A percentile compares a stretch with the other conserved stretches of the same genome.
phyloP scores from a whole-genome alignment of 495 filamentous ascomycete genomes.

The Immersiella caudata region DNA sequence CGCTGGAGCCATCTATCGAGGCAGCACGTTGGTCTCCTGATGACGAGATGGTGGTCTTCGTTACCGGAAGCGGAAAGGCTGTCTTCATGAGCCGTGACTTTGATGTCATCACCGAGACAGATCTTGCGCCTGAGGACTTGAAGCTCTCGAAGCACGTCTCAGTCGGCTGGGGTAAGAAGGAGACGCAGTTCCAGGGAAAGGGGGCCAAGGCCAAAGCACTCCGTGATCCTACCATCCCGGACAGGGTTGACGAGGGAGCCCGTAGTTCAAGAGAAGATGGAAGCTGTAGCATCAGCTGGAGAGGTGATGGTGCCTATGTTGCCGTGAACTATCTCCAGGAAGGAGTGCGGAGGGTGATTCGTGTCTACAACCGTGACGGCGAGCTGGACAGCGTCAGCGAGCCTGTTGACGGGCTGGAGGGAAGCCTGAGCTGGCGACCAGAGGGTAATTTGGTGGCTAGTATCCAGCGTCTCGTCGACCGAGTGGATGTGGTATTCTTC shows the following conservation, averaged over 20 bases:
- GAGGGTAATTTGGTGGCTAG: slow-evolving; percentile 85
- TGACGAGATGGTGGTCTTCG: slow-evolving; percentile 83
- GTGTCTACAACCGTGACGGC: slow-evolving; percentile 89
- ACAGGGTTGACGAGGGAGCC: slow-evolving; percentile 83
- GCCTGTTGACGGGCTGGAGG: slow-evolving; percentile 86
- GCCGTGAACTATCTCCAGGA: slow-evolving; percentile 78
- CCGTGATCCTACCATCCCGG: slow-evolving; percentile 90
- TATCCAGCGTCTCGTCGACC: slow-evolving; percentile 69
- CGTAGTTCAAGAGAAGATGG: slow-evolving; percentile 72
- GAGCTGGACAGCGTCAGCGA: slow-evolving; percentile 89
- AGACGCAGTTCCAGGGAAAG: slow-evolving; percentile 96
- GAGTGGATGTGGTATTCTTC: slow-evolving; percentile 89
- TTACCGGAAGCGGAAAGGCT: slow-evolving; percentile 75
- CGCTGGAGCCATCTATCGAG: slow-evolving; percentile 86
- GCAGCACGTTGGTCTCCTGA: slow-evolving; percentile 94
- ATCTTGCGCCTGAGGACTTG: slow-evolving; percentile 73
- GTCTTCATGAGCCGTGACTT: slow-evolving; percentile 93
- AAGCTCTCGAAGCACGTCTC: slow-evolving; percentile 92
- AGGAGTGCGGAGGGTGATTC: slow-evolving; percentile 70
- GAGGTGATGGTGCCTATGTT: slow-evolving; percentile 90
- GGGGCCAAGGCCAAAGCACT: slow-evolving; percentile 88
- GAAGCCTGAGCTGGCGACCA: slow-evolving; percentile 87
- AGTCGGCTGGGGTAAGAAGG: slow-evolving; percentile 96
- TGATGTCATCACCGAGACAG: slow-evolving; percentile 74
- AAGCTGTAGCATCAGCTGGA: slow-evolving; percentile 78